Evolutionary conservation across 306 rosid genomes (phyloP), one percentile per base, ranked within the genome.

Genomic region (Aeschynomene evenia): DNA sequence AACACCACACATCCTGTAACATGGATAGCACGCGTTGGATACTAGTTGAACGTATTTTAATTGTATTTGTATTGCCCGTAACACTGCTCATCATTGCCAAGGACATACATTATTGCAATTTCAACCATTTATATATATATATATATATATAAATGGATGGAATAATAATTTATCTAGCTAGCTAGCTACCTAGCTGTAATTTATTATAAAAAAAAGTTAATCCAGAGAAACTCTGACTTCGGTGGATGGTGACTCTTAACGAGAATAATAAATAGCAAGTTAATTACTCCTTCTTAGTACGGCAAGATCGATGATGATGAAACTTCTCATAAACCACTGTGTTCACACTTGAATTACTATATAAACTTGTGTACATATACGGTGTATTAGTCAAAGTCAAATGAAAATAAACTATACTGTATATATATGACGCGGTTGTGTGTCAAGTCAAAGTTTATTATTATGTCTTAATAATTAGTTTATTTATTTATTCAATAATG

Each of bases 271-370:
- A 24, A 37, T 36, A 7, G 14, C 42, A 40, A 24, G 6, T 12
- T 11, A 12, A n/a, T n/a, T n/a, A n/a, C n/a, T n/a, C n/a, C 4
- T 56, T 19, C 8, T 19, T 4, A 26, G 7, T 34, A 9, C 2
- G 19, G 55, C 15, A 22, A 19, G 9, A 40, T 19, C n/a, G 19
- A 5, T 15, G 15, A n/a, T 10, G 7, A n/a, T n/a, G 59, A 72
- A 78, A 31, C 49, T n/a, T n/a, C n/a, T n/a, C n/a, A n/a, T n/a
- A n/a, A n/a, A n/a, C n/a, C n/a, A 72, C 4, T 34, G 15, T 22
- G 68, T 72, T 78, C 78, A 78, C 77, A 65, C 70, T 63, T 43
- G 61, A 14, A 9, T 49, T 43, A n/a, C n/a, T n/a, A n/a, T n/a
- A n/a, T 68, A 14, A 33, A 51, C 8, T 24, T 4, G 31, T n/a